Percentiles rank a stretch among this genome's conserved stretches.
phyloP scores from a whole-genome alignment of 108 stramenopile species.

The Pelagomonas calceolata region DNA sequence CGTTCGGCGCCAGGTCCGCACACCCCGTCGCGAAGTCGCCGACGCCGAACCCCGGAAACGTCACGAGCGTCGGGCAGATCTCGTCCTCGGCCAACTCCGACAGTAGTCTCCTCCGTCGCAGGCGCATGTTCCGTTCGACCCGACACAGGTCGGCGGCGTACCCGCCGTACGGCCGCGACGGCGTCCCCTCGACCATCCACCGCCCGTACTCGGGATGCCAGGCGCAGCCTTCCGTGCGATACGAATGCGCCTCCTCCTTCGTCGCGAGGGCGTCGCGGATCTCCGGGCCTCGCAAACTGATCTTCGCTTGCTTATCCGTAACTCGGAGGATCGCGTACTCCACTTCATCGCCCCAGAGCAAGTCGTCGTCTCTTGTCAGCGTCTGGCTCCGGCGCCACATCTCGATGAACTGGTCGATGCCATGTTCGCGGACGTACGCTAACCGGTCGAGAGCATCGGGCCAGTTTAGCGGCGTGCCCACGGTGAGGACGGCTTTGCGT shows the following conservation, averaged over 20 bases:
- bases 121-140: conserved; percentile 96
- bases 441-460: conserved; percentile 70
- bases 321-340: conserved; percentile 87
- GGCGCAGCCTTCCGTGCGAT: conserved; percentile 66
- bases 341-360: conserved; percentile 96
- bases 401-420: conserved; percentile 86
- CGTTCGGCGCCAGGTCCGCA: conserved; percentile 62
- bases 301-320: conserved; percentile 39
- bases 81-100: conserved; percentile 70
- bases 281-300: conserved; percentile 28
- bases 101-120: conserved; percentile 78
- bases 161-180: conserved; percentile 77
- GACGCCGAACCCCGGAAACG: conserved; percentile 51
- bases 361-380: conserved; percentile 69
- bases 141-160: conserved; percentile 77
- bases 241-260: conserved; percentile 50
- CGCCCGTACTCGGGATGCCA: conserved; percentile 95
- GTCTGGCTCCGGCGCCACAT: conserved; percentile 87
- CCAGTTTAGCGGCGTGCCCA: conserved; percentile 86
- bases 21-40: conserved; percentile 1
- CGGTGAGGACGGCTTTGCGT: conserved; percentile 64
- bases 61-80: conserved; percentile 80
- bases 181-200: conserved; percentile 99
- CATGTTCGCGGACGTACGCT: conserved; percentile 73
- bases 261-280: conserved; percentile 76